These are phyloP conservation scores for Beauveria asiatica DNA, from an alignment of 2,329 filamentous ascomycete genomes.

Conservation along the genomic window DNA sequence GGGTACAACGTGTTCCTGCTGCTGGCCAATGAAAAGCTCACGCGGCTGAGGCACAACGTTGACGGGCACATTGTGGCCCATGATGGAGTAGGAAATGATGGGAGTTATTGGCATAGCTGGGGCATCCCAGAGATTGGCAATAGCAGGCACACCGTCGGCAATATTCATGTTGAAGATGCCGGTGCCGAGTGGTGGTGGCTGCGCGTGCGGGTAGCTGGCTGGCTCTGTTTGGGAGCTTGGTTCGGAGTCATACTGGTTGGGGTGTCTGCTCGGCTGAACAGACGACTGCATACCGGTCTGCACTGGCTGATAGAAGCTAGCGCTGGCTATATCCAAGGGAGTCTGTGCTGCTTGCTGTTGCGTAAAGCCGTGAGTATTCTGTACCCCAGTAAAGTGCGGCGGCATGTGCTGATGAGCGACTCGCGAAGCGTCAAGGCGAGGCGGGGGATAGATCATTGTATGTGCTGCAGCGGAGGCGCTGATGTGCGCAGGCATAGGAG, in stretches of 20 bases:
- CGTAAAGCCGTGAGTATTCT: not conserved
- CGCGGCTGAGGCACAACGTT: constrained; percentile 1
- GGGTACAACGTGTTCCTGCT: constrained; percentile 3
- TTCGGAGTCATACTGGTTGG: not conserved
- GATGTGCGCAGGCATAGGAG: not conserved
- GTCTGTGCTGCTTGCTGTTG: not conserved
- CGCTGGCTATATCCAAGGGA: not conserved
- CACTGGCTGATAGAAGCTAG: not conserved
- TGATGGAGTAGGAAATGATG: constrained; percentile 8
- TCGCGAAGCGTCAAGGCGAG: not conserved
- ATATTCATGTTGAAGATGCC: constrained; percentile 7
- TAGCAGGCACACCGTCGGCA: constrained; percentile 5
- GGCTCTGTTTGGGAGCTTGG: not conserved
- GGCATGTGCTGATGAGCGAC: not conserved
- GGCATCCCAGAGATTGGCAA: constrained; percentile 6
- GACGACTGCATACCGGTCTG: not conserved
- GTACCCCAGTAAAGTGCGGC: not conserved
- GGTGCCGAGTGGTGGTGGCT: constrained; percentile 1
- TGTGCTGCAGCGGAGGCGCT: not conserved
- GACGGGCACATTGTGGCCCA: constrained; percentile 8
- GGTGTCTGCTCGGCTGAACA: not conserved
- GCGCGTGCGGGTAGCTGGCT: not conserved
- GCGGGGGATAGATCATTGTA: not conserved
- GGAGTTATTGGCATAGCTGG: not conserved
- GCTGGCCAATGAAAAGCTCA: not conserved